phyloP scores from a whole-genome alignment of 768 basidiomycete genomes.

The Mycena vulgaris region DNA sequence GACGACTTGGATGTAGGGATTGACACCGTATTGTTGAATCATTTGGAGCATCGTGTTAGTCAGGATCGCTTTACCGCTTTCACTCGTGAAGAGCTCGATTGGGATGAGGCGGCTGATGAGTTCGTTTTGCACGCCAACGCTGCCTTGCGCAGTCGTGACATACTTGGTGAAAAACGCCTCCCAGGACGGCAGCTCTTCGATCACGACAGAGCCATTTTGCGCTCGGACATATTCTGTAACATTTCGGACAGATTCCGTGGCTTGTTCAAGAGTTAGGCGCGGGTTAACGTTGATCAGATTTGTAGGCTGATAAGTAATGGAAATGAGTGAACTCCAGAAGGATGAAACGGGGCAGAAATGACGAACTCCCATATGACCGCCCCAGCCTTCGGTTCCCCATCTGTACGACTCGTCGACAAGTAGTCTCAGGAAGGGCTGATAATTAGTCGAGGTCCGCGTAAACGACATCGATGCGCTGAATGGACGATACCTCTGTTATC shows the following conservation, averaged over 20 bases:
- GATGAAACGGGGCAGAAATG: neutral
- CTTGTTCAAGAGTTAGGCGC: conserved; percentile 42
- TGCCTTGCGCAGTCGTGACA: conserved; percentile 44
- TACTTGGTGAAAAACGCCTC: conserved; percentile 50
- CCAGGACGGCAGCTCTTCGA: conserved; percentile 51
- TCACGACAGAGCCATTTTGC: conserved; percentile 46
- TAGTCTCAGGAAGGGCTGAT: conserved; percentile 44
- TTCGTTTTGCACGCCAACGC: conserved; percentile 45
- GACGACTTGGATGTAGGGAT: conserved; percentile 41
- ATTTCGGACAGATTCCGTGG: conserved; percentile 44
- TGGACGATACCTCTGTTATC: neutral
- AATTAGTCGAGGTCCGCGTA: conserved; percentile 36
- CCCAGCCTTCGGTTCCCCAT: conserved; percentile 55
- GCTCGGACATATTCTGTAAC: conserved; percentile 45
- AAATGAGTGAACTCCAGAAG: too few species aligned
- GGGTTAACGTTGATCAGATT: conserved; percentile 50
- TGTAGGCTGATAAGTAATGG: conserved; percentile 39
- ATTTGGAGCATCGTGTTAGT: conserved; percentile 26
- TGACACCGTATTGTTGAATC: conserved; percentile 30
- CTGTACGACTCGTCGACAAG: conserved; percentile 46
- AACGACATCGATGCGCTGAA: conserved; percentile 48
- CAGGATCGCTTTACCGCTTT: conserved; percentile 39
- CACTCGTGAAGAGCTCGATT: conserved; percentile 42
- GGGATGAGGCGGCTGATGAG: conserved; percentile 48
- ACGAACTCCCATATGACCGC: conserved; percentile 51